These are phyloP conservation scores for Russula ochroleuca DNA, from an alignment of 768 basidiomycete species.

Conservation along the genomic window DNA sequence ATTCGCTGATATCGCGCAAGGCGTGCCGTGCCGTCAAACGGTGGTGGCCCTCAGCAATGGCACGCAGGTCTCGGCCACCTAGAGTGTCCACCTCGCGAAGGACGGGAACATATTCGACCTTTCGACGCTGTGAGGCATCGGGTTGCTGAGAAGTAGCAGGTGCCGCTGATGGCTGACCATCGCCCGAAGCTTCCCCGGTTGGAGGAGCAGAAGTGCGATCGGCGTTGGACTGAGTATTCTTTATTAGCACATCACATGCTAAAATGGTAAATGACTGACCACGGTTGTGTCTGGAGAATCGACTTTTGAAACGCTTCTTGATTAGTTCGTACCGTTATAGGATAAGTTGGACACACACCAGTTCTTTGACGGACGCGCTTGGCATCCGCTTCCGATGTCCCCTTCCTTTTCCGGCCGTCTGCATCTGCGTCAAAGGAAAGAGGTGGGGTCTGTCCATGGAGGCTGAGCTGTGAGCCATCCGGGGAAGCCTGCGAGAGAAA, in stretches of 20 bases:
- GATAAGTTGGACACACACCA: conserved; percentile 42
- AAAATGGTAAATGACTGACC: conserved; percentile 28
- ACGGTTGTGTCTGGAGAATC: conserved; percentile 33
- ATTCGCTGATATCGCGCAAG: conserved; percentile 72
- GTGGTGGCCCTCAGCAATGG: conserved; percentile 57
- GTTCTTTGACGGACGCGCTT: conserved; percentile 73
- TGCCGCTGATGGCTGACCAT: conserved; percentile 1
- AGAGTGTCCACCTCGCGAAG: conserved; percentile 68
- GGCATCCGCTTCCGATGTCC: conserved; percentile 56
- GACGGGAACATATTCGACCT: conserved; percentile 84
- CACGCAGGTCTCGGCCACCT: conserved; percentile 76
- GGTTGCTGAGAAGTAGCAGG: conserved; percentile 14
- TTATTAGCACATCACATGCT: not conserved
- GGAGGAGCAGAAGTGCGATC: conserved; percentile 29
- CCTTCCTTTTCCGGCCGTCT: conserved; percentile 69
- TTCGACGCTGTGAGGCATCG: conserved; percentile 57
- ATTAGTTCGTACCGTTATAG: not conserved
- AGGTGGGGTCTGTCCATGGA: conserved; percentile 9
- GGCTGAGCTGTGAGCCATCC: conserved; percentile 9
- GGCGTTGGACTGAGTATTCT: conserved; percentile 27
- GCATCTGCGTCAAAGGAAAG: conserved; percentile 51
- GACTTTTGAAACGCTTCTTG: conserved; percentile 10
- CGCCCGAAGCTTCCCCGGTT: conserved; percentile 17
- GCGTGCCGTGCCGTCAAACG: conserved; percentile 48
- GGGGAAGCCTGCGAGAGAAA: conserved; percentile 17